Percentiles rank a stretch among this genome's conserved stretches.
phyloP scores from a whole-genome alignment of 768 basidiomycete species.

The Pleurotus salmoneostramineus region DNA sequence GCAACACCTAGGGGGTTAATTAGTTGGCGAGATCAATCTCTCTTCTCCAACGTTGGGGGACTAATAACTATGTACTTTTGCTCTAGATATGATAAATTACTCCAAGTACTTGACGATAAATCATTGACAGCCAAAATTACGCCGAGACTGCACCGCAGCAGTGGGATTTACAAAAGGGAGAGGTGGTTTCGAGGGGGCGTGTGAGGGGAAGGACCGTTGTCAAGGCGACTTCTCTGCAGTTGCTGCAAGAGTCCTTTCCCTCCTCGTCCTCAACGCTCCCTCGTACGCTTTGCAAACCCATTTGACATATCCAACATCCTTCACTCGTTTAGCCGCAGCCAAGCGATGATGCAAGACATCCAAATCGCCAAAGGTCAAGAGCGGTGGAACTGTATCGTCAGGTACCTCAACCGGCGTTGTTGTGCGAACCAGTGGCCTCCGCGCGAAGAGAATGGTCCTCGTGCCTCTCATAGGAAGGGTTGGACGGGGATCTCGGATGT shows the following conservation, averaged over 20 bases:
- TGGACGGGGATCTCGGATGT: constrained; percentile 33
- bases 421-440: constrained; percentile 70
- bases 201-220: too few relatives aligned
- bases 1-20: too few relatives aligned
- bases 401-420: constrained; percentile 52
- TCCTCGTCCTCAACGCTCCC: constrained; percentile 57
- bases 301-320: constrained; percentile 64
- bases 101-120: too few relatives aligned
- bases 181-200: too few relatives aligned
- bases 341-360: constrained; percentile 75
- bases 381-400: constrained; percentile 79
- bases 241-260: constrained; percentile 33
- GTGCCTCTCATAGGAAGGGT: constrained; percentile 55
- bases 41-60: too few relatives aligned
- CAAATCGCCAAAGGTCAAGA: constrained; percentile 75
- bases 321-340: constrained; percentile 35
- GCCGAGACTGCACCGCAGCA: too few relatives aligned
- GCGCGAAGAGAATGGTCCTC: constrained; percentile 48
- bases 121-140: too few relatives aligned
- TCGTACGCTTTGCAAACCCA: constrained; percentile 75
- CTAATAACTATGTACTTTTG: too few relatives aligned
- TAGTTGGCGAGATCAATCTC: too few relatives aligned
- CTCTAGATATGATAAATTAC: too few relatives aligned
- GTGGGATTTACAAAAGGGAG: too few relatives aligned
- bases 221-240: too few relatives aligned